These are phyloP conservation scores for Lactarius tabidus DNA, from an alignment of 768 basidiomycete species.

Conservation along the genomic window DNA sequence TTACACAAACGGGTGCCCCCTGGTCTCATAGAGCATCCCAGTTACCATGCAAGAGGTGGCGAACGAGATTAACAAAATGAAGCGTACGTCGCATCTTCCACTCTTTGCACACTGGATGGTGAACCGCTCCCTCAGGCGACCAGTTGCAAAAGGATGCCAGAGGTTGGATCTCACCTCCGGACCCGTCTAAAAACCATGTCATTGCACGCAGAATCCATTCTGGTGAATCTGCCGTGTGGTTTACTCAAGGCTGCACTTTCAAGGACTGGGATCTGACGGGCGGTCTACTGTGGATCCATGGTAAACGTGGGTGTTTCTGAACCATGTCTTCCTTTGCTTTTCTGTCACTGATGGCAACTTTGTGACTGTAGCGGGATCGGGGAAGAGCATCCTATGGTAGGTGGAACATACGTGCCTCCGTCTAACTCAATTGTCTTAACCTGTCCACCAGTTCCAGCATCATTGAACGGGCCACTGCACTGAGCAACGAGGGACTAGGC, in stretches of 20 bases:
- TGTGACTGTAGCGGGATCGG: conserved; percentile 1
- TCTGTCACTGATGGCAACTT: not conserved
- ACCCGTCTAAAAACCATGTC: conserved; percentile 11
- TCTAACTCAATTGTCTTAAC: not conserved
- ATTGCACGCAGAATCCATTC: not conserved
- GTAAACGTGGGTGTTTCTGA: not conserved
- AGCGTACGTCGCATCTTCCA: not conserved
- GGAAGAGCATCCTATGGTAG: conserved; percentile 8
- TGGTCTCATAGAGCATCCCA: not conserved
- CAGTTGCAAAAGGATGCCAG: not conserved
- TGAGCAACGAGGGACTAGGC: not conserved
- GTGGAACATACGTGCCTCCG: not conserved
- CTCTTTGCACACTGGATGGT: not conserved
- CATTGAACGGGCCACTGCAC: not conserved
- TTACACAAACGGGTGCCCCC: no score
- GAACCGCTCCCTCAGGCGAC: not conserved
- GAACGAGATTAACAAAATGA: conserved; percentile 4
- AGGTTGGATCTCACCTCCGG: conserved; percentile 9
- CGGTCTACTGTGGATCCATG: not conserved
- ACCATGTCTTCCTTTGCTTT: no score
- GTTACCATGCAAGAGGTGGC: not conserved
- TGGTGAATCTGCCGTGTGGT: not conserved
- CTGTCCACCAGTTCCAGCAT: not conserved
- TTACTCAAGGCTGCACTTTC: not conserved
- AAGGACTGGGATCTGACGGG: not conserved